Evolutionary conservation across 768 basidiomycete species (phyloP), one percentile per base, ranked within the genome.

Genomic region (Termitomyces titanicus): DNA sequence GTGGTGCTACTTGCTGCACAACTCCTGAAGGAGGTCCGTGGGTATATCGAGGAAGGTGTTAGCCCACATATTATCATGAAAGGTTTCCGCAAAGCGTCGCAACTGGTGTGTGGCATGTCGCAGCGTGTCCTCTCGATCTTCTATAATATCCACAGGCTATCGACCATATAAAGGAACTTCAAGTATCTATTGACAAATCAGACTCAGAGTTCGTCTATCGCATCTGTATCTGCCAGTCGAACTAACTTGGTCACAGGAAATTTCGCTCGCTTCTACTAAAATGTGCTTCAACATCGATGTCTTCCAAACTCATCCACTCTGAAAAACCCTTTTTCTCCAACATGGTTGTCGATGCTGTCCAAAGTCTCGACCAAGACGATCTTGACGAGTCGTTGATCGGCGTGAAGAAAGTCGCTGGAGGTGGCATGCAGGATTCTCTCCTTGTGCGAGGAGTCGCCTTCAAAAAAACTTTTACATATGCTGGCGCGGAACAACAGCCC

Each of bases 391-490:
- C 88, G 10, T 81, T 98, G 60, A 98, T 99, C 60, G 96, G 96
- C 12, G 89, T 97, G 52, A 98, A 98, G 77, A 97, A 98, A 77
- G 91, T 98, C 46, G 85, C 97, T 22, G 97, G 97, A 49, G 97
- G 97, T 44, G 97, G 92, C 56, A 90, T 97, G 87, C 94, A 98
- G 72, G 97, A 98, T 70, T 96, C 94, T 2, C 79, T 89, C 13
- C 79, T 98, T 42, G 79, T 99, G 66, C 74, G 77, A 54, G 96
- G 97, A 37, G 97, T 99, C 46, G 86, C 97, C 0, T 99, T 98
- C 86, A 98, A 98, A 72, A 99, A 99, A 77, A 99, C 97, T 0
- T 99, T 99, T 73, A 95, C 94, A 2, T 99, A 99, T 62, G 97
- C 97, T 20, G 97, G 97, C 45, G 97, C 97, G 18, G 97, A 99